Conservation (phyloP, 495 filamentous ascomycete species). For the Cladorrhinum samala region DNA sequence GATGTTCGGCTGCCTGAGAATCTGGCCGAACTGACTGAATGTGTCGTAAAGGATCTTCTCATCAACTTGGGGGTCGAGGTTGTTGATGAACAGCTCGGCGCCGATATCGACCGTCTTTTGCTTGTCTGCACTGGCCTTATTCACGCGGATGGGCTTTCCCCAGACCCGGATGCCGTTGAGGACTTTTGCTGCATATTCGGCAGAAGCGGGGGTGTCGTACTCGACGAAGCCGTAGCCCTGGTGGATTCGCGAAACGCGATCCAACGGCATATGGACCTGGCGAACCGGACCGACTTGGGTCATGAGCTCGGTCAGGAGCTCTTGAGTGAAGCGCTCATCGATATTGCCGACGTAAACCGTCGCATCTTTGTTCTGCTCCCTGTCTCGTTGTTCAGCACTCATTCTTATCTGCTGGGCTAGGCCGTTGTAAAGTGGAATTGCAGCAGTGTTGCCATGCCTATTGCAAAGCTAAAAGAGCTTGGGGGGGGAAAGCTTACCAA, state of each 20-base stretch:
- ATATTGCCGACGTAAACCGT: conserved; percentile 98
- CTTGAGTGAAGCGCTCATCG: conserved; percentile 89
- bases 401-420: too few relatives aligned
- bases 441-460: neutral
- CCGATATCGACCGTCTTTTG: conserved; percentile 94
- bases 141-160: conserved; percentile 93
- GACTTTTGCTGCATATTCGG: conserved; percentile 92
- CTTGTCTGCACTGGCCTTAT: conserved; percentile 88
- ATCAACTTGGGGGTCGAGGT: conserved; percentile 89
- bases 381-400: conserved; percentile 25
- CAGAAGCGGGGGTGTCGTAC: conserved; percentile 92
- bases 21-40: conserved; percentile 85
- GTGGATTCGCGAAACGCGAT: conserved; percentile 91
- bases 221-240: conserved; percentile 99
- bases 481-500: conserved; percentile 51
- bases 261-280: conserved; percentile 96
- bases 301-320: conserved; percentile 95
- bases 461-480: too few relatives aligned
- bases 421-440: too few relatives aligned
- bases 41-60: conserved; percentile 97
- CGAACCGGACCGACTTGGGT: conserved; percentile 92
- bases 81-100: conserved; percentile 95
- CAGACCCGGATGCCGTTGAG: conserved; percentile 94
- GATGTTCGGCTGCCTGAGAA: conserved; percentile 83
- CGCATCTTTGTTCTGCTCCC: conserved; percentile 98